Conservation (phyloP, 768 basidiomycete species). For the Multifurca ochricompacta region DNA sequence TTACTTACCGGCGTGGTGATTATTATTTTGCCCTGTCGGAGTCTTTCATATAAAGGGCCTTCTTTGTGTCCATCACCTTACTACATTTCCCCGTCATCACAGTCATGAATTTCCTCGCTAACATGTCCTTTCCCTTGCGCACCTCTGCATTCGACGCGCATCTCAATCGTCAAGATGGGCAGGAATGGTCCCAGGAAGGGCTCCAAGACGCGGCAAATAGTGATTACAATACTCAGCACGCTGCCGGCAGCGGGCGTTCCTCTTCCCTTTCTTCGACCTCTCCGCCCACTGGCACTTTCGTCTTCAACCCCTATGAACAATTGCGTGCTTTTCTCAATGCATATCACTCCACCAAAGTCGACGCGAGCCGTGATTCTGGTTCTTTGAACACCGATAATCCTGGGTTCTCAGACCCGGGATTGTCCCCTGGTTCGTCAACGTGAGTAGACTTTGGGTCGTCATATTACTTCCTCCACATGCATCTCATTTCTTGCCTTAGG, state of each 20-base stretch:
- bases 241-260: constrained; percentile 8
- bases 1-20: background rate
- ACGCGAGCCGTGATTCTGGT: background rate
- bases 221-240: background rate
- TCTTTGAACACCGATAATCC: background rate
- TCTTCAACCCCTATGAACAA: background rate
- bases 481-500: background rate
- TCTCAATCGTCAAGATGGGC: background rate
- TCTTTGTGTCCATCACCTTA: background rate
- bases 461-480: background rate
- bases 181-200: background rate
- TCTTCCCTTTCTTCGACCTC: background rate
- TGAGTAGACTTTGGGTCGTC: background rate
- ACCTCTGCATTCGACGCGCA: background rate
- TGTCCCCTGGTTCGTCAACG: background rate
- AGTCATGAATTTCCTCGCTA: background rate
- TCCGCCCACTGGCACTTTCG: background rate
- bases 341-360: background rate
- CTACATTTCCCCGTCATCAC: background rate
- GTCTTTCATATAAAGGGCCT: background rate
- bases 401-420: background rate
- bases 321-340: background rate
- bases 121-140: background rate
- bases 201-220: background rate
- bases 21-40: background rate